phyloP scores from a whole-genome alignment of 768 basidiomycete genomes.

The Myochromella boudieri region DNA sequence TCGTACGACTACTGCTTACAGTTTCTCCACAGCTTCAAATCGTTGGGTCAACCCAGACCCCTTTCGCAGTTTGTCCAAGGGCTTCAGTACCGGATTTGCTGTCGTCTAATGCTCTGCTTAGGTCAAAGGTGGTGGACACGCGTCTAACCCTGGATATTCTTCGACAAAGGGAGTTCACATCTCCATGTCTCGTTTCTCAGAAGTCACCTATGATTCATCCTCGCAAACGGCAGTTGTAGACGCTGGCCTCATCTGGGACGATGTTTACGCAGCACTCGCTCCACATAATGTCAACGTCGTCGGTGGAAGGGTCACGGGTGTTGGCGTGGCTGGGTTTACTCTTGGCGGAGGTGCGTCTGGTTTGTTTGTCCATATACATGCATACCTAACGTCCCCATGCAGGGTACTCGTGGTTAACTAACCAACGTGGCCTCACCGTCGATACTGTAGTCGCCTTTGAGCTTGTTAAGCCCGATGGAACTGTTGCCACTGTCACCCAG shows the following conservation, averaged over 20 bases:
- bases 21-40: slow-evolving; percentile 40
- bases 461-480: slow-evolving; percentile 56
- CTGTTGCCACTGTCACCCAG: slow-evolving; percentile 34
- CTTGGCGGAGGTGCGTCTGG: slow-evolving; percentile 56
- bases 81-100: background rate
- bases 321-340: slow-evolving; percentile 59
- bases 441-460: slow-evolving; percentile 58
- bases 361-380: slow-evolving; percentile 34
- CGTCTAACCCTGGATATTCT: slow-evolving; percentile 54
- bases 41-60: slow-evolving; percentile 40
- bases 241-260: slow-evolving; percentile 62
- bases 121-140: slow-evolving; percentile 68
- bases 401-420: slow-evolving; percentile 67
- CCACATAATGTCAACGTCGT: slow-evolving; percentile 53
- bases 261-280: slow-evolving; percentile 53
- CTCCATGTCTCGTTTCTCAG: slow-evolving; percentile 47
- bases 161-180: slow-evolving; percentile 64
- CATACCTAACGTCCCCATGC: slow-evolving; percentile 23
- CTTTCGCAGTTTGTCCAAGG: slow-evolving; percentile 49
- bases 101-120: slow-evolving; percentile 17
- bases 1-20: background rate
- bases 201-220: slow-evolving; percentile 39
- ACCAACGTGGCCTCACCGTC: slow-evolving; percentile 58
- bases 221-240: slow-evolving; percentile 42
- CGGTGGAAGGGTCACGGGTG: slow-evolving; percentile 57